Conservation (phyloP, 2,329 filamentous ascomycete genomes). For the Proliferodiscus dingleyae region DNA sequence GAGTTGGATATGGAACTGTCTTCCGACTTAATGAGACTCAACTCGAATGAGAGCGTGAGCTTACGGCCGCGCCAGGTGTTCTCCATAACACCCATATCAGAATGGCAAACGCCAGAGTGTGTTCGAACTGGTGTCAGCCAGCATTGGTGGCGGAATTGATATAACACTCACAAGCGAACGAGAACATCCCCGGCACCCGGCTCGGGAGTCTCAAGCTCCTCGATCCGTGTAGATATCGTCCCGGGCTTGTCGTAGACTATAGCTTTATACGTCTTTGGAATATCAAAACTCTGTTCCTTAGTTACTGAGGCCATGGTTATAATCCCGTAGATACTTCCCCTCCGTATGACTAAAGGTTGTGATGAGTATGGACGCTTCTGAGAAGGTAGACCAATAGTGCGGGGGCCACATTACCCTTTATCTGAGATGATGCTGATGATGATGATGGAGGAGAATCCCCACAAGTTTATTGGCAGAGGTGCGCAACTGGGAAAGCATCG, state of each 20-base stretch:
- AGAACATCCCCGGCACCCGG: constrained; percentile 59
- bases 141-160: neutral
- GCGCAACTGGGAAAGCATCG: too few relatives aligned
- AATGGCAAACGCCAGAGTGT: constrained; percentile 62
- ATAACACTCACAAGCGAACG: constrained; percentile 48
- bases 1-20: constrained; percentile 53
- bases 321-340: neutral
- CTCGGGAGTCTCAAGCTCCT: constrained; percentile 59
- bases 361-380: too few relatives aligned
- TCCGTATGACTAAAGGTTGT: neutral
- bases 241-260: constrained; percentile 62
- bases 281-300: constrained; percentile 30
- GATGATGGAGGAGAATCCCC: too few relatives aligned
- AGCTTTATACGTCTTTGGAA: constrained; percentile 58
- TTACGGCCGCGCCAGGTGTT: constrained; percentile 34
- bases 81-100: constrained; percentile 53
- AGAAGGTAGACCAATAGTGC: too few relatives aligned
- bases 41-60: constrained; percentile 17
- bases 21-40: constrained; percentile 39
- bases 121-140: constrained; percentile 36
- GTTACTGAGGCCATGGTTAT: constrained; percentile 25
- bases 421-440: too few relatives aligned
- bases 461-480: too few relatives aligned
- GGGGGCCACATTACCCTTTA: too few relatives aligned
- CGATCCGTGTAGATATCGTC: constrained; percentile 58